These are phyloP conservation scores for Termitomyces sp. DNA, from an alignment of 768 basidiomycete species.

Conservation along the genomic window DNA sequence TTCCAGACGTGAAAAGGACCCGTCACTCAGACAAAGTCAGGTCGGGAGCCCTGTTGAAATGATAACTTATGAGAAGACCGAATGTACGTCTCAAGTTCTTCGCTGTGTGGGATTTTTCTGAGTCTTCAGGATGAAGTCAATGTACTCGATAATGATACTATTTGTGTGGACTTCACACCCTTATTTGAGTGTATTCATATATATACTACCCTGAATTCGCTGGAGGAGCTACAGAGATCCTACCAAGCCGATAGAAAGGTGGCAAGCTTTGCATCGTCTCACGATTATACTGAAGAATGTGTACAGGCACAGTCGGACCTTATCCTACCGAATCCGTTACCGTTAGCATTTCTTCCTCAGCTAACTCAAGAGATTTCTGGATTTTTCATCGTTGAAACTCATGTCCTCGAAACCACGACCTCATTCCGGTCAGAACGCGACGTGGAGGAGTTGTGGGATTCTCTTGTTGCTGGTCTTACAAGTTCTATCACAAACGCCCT, in stretches of 20 bases:
- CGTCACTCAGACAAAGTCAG: slow-evolving; percentile 64
- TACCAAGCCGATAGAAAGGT: slow-evolving; percentile 98
- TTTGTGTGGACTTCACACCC: slow-evolving; percentile 90
- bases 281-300: not conserved
- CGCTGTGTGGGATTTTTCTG: not conserved
- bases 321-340: slow-evolving; percentile 75
- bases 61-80: slow-evolving; percentile 89
- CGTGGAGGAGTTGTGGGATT: slow-evolving; percentile 94
- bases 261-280: not conserved
- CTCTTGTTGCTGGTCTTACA: slow-evolving; percentile 68
- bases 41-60: slow-evolving; percentile 91
- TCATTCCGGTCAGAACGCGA: slow-evolving; percentile 88
- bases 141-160: slow-evolving; percentile 84
- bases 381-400: slow-evolving; percentile 94
- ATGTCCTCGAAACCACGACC: slow-evolving; percentile 84
- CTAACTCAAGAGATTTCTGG: slow-evolving; percentile 93
- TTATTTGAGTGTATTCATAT: slow-evolving; percentile 97
- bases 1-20: slow-evolving; percentile 77
- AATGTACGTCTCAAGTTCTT: slow-evolving; percentile 54
- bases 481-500: slow-evolving; percentile 70
- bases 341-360: slow-evolving; percentile 58
- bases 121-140: slow-evolving; percentile 49
- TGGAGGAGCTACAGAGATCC: slow-evolving; percentile 82
- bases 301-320: slow-evolving; percentile 91
- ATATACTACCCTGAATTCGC: slow-evolving; percentile 84